Percentiles rank a stretch among this genome's conserved stretches.
These are phyloP conservation scores for Yamagishiella unicocca DNA, from an alignment of 139 green algal genomes.

Conservation along the genomic window DNA sequence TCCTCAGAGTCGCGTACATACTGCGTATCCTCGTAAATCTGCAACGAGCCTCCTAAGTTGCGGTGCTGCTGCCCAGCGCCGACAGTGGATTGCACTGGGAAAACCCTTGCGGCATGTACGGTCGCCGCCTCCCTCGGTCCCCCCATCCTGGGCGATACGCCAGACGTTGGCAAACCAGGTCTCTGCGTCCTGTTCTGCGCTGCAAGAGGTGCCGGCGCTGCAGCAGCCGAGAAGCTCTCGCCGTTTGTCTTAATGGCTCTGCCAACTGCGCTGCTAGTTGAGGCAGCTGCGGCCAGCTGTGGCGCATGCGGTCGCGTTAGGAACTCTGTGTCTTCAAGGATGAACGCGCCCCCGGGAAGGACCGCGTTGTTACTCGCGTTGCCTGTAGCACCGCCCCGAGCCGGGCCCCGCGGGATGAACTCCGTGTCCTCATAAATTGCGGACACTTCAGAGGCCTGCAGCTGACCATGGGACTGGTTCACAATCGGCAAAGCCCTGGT, in stretches of 20 bases:
- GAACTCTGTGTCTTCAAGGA: conserved; percentile 66
- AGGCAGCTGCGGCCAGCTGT: neutral
- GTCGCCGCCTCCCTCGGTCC: too few species aligned
- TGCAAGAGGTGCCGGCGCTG: neutral
- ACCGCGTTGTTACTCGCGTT: neutral
- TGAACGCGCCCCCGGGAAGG: neutral
- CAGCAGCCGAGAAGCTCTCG: neutral
- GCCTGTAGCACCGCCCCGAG: neutral
- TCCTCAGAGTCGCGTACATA: conserved; percentile 23
- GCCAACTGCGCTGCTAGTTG: neutral
- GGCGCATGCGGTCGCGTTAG: neutral
- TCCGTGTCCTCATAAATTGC: conserved; percentile 53
- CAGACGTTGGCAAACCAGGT: too few species aligned
- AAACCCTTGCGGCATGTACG: neutral
- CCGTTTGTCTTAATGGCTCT: neutral
- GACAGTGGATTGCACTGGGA: too few species aligned
- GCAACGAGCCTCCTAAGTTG: neutral
- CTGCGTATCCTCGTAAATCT: conserved; percentile 63
- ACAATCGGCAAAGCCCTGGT: too few species aligned
- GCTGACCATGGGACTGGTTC: too few species aligned
- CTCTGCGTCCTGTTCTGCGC: too few species aligned
- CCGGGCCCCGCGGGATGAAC: neutral
- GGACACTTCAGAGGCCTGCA: neutral
- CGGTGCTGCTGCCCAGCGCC: neutral
- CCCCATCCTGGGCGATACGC: too few species aligned